Evolutionary conservation across 2,329 filamentous ascomycete species (phyloP), one percentile per base, ranked within the genome.

Genomic region (Trichoderma simmonsii): DNA sequence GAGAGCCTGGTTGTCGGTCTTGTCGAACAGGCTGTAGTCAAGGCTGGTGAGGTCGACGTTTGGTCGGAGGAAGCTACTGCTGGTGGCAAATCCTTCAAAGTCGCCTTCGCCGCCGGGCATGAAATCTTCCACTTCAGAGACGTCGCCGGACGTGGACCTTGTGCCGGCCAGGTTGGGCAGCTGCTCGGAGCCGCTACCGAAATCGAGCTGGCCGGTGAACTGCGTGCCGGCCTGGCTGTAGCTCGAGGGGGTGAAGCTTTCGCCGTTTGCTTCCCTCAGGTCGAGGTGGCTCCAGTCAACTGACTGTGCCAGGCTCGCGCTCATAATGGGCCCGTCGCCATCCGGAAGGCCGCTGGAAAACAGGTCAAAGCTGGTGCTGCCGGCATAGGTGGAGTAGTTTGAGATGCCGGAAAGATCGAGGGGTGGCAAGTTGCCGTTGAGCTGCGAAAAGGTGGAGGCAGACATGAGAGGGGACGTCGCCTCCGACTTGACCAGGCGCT

Each of bases 121-220:
- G 73, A 87, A 86, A 75, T 91, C 90, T 73, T 91, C 90, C 6
- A 89, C 88, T 78, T 91, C 89, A 11, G 89, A 91, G 9, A 91
- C 89, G 73, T 92, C 89, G 43, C 90, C 90, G 14, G 90, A 92
- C 9, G 88, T 91, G 11, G 88, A 89, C 1, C 87, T 88, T 65
- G 84, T 85, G 77, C 87, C 84, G 73, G 88, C 86, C 76, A 91
- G 79, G 63, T 86, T 83, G 64, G 85, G 84, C 32, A 86, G 84
- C 74, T 86, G 86, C 77, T 88, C 87, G n/a, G 84, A 86, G 73
- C 84, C 86, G 75, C 80, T 84, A 74, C 80, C 81, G 68, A 85
- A 88, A 68, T 88, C 88, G 74, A 86, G 87, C 6, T 82, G 75
- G 48, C 85, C 85, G 73, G 83, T 85, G 77, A 86, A 87, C 72